A percentile compares a stretch with the other conserved stretches of the same genome.
Conservation (phyloP, 2,329 filamentous ascomycete genomes). For the Cercospora brassicicola region DNA sequence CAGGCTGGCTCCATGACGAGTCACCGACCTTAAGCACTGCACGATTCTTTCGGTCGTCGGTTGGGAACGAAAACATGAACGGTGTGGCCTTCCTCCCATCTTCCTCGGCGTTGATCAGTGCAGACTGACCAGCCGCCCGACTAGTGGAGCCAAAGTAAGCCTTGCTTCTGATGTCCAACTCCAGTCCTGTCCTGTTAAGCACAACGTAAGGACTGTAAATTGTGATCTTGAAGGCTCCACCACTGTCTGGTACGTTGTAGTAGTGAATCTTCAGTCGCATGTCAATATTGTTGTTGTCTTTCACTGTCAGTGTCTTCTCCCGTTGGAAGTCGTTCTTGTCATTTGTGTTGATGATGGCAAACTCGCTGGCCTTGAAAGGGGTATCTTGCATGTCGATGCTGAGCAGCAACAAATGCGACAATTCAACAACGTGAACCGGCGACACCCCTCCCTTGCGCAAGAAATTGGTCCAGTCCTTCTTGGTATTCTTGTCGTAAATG, state of each 20-base stretch:
- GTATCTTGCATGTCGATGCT: conserved; percentile 98
- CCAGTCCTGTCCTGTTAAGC: conserved; percentile 89
- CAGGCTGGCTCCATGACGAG: conserved; percentile 93
- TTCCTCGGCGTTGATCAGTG: conserved; percentile 55
- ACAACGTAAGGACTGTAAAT: conserved; percentile 94
- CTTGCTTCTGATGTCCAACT: conserved; percentile 85
- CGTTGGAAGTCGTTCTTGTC: conserved; percentile 83
- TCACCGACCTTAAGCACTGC: conserved; percentile 83
- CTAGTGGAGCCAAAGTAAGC: conserved; percentile 80
- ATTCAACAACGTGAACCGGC: conserved; percentile 93
- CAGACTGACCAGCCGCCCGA: conserved; percentile 77
- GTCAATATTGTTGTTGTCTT: conserved; percentile 77
- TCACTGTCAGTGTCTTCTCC: conserved; percentile 75
- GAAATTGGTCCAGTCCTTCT: conserved; percentile 99
- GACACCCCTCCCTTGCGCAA: conserved; percentile 93
- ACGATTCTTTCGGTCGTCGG: conserved; percentile 86
- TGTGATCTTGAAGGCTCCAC: conserved; percentile 92
- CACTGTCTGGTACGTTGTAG: conserved; percentile 82
- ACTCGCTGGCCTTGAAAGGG: conserved; percentile 90
- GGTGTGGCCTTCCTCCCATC: conserved; percentile 74
- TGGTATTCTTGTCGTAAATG: conserved; percentile 97
- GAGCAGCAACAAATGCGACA: conserved; percentile 87
- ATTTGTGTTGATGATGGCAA: conserved; percentile 92
- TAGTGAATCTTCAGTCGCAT: conserved; percentile 87
- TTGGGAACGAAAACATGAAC: conserved; percentile 93